phyloP scores from a whole-genome alignment of 352 stramenopile genomes.

The Phytophthora idaei region DNA sequence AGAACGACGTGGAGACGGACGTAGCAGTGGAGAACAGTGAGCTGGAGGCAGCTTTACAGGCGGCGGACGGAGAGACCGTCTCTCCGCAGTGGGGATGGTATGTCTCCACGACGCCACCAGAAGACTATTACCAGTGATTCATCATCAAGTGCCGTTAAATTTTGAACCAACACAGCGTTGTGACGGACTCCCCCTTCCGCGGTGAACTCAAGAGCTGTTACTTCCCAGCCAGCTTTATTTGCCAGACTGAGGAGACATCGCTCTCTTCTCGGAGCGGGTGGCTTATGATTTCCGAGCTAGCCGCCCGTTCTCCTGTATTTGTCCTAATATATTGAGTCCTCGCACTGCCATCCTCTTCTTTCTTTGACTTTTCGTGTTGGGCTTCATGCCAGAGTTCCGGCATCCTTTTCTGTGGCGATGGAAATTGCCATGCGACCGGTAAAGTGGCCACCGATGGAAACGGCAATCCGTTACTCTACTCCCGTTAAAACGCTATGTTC shows the following conservation, averaged over 20 bases:
- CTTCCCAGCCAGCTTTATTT: constrained; percentile 9
- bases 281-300: constrained; percentile 3
- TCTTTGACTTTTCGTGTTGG: no score
- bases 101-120: constrained; percentile 77
- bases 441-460: constrained; percentile 1
- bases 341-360: constrained; percentile 9
- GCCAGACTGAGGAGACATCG: constrained; percentile 15
- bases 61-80: constrained; percentile 47
- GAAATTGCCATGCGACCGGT: not conserved
- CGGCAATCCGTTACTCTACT: constrained; percentile 6
- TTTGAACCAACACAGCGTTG: constrained; percentile 24
- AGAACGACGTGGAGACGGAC: constrained; percentile 17
- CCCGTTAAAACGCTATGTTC: not conserved
- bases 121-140: constrained; percentile 65
- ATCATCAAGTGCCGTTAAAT: constrained; percentile 32
- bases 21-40: constrained; percentile 19
- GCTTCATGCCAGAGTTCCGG: no score
- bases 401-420: not conserved
- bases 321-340: constrained; percentile 40
- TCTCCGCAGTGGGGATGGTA: constrained; percentile 87
- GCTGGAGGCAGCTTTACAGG: constrained; percentile 22
- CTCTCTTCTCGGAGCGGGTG: constrained; percentile 2
- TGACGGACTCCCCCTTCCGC: constrained; percentile 23
- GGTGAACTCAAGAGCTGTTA: constrained; percentile 20
- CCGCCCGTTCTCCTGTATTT: constrained; percentile 18